Conservation (phyloP, 257 asterid genomes). For the Paulownia fortunei region DNA sequence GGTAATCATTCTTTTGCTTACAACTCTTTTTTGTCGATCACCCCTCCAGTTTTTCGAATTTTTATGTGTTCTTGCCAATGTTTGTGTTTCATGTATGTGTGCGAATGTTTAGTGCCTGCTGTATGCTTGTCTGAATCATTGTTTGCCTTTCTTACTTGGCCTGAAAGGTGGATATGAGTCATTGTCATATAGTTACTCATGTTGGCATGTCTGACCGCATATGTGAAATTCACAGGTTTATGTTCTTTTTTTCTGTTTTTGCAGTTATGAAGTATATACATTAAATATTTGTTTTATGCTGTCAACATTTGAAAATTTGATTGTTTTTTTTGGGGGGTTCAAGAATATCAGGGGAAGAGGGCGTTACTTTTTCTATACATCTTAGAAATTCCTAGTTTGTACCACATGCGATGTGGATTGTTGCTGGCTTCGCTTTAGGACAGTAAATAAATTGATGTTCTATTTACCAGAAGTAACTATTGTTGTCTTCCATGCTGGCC, state of each 20-base stretch:
- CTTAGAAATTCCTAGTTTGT: constrained; percentile 12
- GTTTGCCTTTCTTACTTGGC: not conserved
- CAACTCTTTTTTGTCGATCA: not conserved
- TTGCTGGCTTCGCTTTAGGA: constrained; percentile 2
- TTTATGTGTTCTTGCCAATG: not conserved
- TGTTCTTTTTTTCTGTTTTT: not conserved
- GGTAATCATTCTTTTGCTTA: constrained; percentile 26
- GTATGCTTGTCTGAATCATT: not conserved
- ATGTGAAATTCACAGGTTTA: constrained; percentile 9
- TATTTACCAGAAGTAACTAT: not conserved
- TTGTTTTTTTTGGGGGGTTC: not conserved
- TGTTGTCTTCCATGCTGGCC: not conserved
- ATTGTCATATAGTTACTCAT: not conserved
- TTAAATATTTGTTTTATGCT: not conserved
- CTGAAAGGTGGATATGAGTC: not conserved
- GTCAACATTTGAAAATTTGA: not conserved
- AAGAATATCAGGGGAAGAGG: not conserved
- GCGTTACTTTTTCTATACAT: not conserved
- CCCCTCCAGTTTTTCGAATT: not conserved
- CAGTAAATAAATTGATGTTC: not conserved
- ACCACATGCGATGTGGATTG: not conserved
- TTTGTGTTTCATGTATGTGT: constrained; percentile 19
- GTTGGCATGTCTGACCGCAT: constrained; percentile 19
- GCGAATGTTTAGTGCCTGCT: constrained; percentile 15
- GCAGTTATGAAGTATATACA: not conserved